Base-by-base conservation (phyloP, 768 basidiomycete species). In the Cubamyces lactineus region DNA sequence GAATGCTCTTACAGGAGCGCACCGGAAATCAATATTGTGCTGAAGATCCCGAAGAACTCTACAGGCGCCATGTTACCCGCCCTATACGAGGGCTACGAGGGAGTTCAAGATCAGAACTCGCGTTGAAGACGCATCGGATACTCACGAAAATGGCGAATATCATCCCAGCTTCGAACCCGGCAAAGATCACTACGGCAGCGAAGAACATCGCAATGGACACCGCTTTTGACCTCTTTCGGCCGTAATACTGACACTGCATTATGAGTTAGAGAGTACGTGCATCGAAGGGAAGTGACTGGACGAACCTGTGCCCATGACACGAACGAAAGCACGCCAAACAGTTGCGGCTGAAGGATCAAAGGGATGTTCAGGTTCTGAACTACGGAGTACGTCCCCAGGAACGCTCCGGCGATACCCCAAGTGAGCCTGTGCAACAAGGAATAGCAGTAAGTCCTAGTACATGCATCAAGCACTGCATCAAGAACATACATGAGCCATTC, bases 241-340 rank as follows among this genome's bases (percentile, higher is more conserved):
- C 82, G 68, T 93, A 93, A 70, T 89, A 84, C 54, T 86, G 77
- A 64, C 90, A 91, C 84, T 94, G n/a, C n/a, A n/a, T n/a, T n/a
- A n/a, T n/a, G n/a, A n/a, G n/a, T n/a, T n/a, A n/a, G n/a, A n/a
- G n/a, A n/a, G n/a, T n/a, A n/a, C n/a, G n/a, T n/a, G n/a, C n/a
- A n/a, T n/a, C n/a, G n/a, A n/a, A n/a, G n/a, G n/a, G n/a, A n/a
- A n/a, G n/a, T n/a, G n/a, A n/a, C 24, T 6, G 6, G 2, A 48
- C 77, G 38, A 38, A 86, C 86, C 79, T 92, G 89, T 0, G 80
- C 80, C 84, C 87, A 89, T 2, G 86, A 87, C 12, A 88, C 65
- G 3, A 88, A 75, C 0, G 79, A 75, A 13, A 94, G 75, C 24
- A 82, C 74, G 0, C 82, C 84, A 69, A 93, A 89, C 1, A 86